Base-by-base conservation (phyloP, 2,329 filamentous ascomycete genomes). In the Diaporthe vexans region DNA sequence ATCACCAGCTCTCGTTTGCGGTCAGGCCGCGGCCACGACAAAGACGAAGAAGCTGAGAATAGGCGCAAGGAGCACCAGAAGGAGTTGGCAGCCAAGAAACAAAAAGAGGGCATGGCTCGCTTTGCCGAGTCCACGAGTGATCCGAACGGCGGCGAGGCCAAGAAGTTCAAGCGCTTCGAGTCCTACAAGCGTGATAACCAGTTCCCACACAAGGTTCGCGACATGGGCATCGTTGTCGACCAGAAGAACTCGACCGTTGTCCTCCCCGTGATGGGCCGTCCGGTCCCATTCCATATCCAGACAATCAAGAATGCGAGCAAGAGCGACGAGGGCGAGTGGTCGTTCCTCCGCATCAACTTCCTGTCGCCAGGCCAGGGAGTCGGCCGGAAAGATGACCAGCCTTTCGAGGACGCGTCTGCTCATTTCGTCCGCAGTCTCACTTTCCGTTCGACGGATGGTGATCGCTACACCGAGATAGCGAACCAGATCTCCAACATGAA, bases 261-360 rank as follows among this genome's bases (percentile, higher is more conserved):
- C 70, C 90, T 99, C 57, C 97, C 97, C 3, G 96, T 99, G 79
- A 98, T 99, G 95, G 97, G 97, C 57, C 92, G 97, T 10, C 96
- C 97, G 0, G 97, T 99, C 35, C 97, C 97, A 0, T 99, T 98
- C 87, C 97, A 99, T 83, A 98, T 99, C 81, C 90, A 91, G 81
- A 98, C 97, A 3, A 98, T 99, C 89, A 99, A 99, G 85, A 99
- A 98, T 81, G 97, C 96, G 29, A 98, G 96, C 86, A 98, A 98
- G 84, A 98, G 95, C 78, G 95, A 97, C 77, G 97, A 99, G 83
- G 94, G 94, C 65, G 95, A 98, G 77, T 98, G 95, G 85, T 94
- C 95, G 0, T 98, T 97, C 81, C 87, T 99, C 46, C 93, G 97
- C 77, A 96, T 99, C 88, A 99, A 99, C 85, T 98, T 99, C 82